phyloP scores from a whole-genome alignment of 75 land plant species.

The Pinus tabuliformis region DNA sequence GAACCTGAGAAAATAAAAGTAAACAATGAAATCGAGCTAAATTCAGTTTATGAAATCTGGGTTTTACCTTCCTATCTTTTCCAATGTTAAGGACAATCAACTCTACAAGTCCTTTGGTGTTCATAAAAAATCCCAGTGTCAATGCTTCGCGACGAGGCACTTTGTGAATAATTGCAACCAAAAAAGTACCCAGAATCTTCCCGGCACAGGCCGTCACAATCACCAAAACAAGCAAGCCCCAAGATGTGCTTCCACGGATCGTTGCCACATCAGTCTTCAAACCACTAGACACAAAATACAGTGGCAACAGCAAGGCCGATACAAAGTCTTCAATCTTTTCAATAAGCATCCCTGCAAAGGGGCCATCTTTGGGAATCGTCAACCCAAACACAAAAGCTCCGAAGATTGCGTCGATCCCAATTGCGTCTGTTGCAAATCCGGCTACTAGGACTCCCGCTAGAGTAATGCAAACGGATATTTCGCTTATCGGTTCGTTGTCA shows the following conservation, averaged over 20 bases:
- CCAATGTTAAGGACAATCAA: conserved; percentile 90
- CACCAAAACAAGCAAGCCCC: conserved; percentile 71
- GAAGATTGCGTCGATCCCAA: conserved; percentile 83
- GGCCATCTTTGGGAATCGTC: conserved; percentile 75
- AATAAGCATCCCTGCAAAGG: conserved; percentile 63
- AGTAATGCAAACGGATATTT: conserved; percentile 59
- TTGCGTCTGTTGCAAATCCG: conserved; percentile 71
- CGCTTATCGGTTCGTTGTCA: conserved; percentile 59
- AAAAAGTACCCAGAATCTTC: conserved; percentile 71
- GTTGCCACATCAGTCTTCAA: conserved; percentile 70
- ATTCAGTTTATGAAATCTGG: not conserved
- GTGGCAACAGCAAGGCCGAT: conserved; percentile 63
- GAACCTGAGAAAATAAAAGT: conserved; percentile 36
- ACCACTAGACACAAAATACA: conserved; percentile 86
- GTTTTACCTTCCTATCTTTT: conserved; percentile 66
- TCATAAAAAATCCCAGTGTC: conserved; percentile 80
- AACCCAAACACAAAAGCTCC: conserved; percentile 83
- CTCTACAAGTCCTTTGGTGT: conserved; percentile 83
- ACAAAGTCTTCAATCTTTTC: conserved; percentile 87
- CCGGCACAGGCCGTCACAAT: conserved; percentile 64
- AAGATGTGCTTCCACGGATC: conserved; percentile 53
- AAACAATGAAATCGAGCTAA: no score
- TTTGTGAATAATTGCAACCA: conserved; percentile 38
- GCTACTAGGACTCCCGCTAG: conserved; percentile 62
- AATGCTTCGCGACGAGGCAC: conserved; percentile 51